Evolutionary conservation across 805 yeast species (phyloP).

Genomic region (Metschnikowia noctiluminum): DNA sequence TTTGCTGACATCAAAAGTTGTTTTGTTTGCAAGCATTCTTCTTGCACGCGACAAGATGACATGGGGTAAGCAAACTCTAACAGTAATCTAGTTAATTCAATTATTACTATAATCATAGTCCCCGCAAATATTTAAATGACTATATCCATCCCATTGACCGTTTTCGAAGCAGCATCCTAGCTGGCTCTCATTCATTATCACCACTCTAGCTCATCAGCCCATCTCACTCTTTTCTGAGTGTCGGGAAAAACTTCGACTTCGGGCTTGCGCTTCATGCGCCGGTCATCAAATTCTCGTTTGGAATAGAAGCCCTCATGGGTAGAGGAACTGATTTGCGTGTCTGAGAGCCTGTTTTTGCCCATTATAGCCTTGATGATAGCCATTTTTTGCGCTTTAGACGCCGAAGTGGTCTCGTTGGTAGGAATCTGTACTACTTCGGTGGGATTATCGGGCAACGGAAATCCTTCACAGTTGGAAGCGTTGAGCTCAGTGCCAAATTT

Average conservation of each 20-base stretch:
- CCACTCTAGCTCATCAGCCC: slow-evolving; percentile 39
- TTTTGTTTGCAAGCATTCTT: too few species aligned
- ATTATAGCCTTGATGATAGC: slow-evolving; percentile 40
- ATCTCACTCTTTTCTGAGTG: slow-evolving; percentile 23
- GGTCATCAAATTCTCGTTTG: slow-evolving; percentile 25
- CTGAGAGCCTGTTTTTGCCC: slow-evolving; percentile 11
- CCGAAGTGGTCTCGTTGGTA: slow-evolving; percentile 26
- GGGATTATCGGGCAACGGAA: slow-evolving; percentile 55
- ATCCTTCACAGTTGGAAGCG: slow-evolving; percentile 57
- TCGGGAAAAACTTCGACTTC: slow-evolving; percentile 20
- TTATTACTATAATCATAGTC: too few species aligned
- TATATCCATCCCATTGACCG: background rate
- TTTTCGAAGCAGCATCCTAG: background rate
- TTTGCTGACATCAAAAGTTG: too few species aligned
- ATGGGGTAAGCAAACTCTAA: too few species aligned
- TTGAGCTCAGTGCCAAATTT: slow-evolving; percentile 67
- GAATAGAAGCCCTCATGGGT: slow-evolving; percentile 27
- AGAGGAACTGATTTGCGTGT: background rate
- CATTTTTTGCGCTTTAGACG: slow-evolving; percentile 26
- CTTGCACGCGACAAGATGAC: too few species aligned
- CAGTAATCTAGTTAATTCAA: too few species aligned
- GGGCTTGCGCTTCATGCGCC: slow-evolving; percentile 10
- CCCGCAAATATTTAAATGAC: too few species aligned
- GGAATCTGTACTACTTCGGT: slow-evolving; percentile 63
- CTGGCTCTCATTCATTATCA: slow-evolving; percentile 6